Evolutionary conservation across 768 basidiomycete genomes (phyloP), one percentile per base, ranked within the genome.

Genomic region (Xerocomus potaroensis): DNA sequence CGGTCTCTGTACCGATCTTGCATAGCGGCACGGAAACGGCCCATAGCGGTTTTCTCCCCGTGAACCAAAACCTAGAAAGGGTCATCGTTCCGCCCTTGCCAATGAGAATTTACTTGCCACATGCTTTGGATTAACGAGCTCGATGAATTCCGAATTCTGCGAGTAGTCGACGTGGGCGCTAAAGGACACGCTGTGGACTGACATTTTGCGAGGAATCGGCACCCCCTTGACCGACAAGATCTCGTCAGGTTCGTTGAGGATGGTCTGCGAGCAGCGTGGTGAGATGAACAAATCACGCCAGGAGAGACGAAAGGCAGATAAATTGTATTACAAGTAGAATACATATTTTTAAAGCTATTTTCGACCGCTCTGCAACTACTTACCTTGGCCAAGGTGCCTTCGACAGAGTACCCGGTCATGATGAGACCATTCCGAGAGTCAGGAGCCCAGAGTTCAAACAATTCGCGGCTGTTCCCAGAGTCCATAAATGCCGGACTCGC

Each of bases 131-230:
- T 86, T 87, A 53, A 97, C 83, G 33, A 80, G 74, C 59, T 96
- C 91, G 53, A 99, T 97, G 66, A 95, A 99, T 59, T 91, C 90
- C 3, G 89, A 84, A 64, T 99, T 99, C 58, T 98, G 95, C 14
- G 89, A 78, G 57, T 88, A 95, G 62, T 98, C 94, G 53, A 97
- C 95, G 61, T 98, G 94, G 0, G 95, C 94, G 45, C 88, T 88
- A 68, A 98, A 97, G 3, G 95, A 95, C 51, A 99, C 87, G 52
- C 90, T 84, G 55, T 95, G 89, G 59, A 98, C 88, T 0, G 94
- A 92, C 53, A 94, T 76, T 57, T 88, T 88, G 50, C 92, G 74
- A 21, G 82, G 86, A 40, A 97, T 92, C 34, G 81, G 81, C 14
- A 66, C 74, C 24, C 91, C 91, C 63, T 87, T 88, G 58, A 81